A percentile compares a stretch with the other conserved stretches of the same genome.
phyloP scores from a whole-genome alignment of 371 early-diverging fungal genomes.

The Mucor piriformis region DNA sequence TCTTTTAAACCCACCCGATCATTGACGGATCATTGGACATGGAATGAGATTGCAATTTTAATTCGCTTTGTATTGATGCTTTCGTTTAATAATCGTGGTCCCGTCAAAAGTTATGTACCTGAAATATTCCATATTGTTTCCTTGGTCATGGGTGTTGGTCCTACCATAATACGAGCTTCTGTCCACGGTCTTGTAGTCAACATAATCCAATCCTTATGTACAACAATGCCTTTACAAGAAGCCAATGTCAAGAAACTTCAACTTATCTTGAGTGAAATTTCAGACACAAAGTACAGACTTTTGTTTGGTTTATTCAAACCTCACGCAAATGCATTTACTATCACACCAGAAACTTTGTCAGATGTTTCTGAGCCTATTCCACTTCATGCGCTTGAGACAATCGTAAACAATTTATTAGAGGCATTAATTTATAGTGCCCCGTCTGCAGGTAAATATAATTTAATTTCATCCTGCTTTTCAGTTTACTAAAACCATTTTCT shows the following conservation, averaged over 20 bases:
- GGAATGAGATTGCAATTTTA: constrained; percentile 88
- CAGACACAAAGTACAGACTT: constrained; percentile 77
- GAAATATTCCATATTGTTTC: constrained; percentile 87
- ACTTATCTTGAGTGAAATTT: constrained; percentile 66
- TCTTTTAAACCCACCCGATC: constrained; percentile 73
- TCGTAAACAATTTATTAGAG: constrained; percentile 80
- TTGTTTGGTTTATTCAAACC: constrained; percentile 81
- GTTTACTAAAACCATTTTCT: neutral
- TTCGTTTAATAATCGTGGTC: constrained; percentile 85
- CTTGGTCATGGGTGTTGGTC: constrained; percentile 82
- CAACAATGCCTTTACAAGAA: constrained; percentile 71
- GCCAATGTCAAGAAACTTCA: constrained; percentile 64
- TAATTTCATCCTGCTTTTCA: too few relatives aligned
- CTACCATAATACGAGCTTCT: constrained; percentile 83
- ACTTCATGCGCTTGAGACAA: constrained; percentile 75
- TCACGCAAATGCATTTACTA: constrained; percentile 71
- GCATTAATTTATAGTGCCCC: constrained; percentile 79
- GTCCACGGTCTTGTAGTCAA: constrained; percentile 92
- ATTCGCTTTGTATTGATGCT: constrained; percentile 86
- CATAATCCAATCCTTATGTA: constrained; percentile 85
- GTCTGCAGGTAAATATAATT: constrained; percentile 58
- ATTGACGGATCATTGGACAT: constrained; percentile 80
- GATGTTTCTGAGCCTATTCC: constrained; percentile 75
- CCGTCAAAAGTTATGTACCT: constrained; percentile 77
- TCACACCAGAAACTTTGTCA: constrained; percentile 62